Conservation (phyloP, 495 filamentous ascomycete genomes). For the Monascus purpureus region DNA sequence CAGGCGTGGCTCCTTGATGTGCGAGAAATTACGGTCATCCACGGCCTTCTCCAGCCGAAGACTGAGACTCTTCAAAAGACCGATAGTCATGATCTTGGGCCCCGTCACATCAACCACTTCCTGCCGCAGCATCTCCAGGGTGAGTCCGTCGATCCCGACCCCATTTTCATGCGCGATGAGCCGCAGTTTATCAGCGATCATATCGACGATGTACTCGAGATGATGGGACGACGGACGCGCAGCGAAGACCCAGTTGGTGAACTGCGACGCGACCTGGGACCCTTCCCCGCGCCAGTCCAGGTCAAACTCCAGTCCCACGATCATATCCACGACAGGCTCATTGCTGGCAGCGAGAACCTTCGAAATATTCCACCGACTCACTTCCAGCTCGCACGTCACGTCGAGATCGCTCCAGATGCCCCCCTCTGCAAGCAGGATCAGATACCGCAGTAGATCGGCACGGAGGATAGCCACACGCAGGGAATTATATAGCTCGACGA, state of each 20-base stretch:
- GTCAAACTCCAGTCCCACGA: slow-evolving; percentile 33
- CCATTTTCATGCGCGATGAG: slow-evolving; percentile 11
- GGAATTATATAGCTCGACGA: slow-evolving; percentile 25
- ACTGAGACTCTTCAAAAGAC: slow-evolving; percentile 18
- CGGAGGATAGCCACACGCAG: slow-evolving; percentile 33
- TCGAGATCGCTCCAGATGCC: slow-evolving; percentile 47
- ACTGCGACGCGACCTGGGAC: slow-evolving; percentile 26
- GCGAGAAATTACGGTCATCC: slow-evolving; percentile 11
- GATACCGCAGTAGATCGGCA: slow-evolving; percentile 44
- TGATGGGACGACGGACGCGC: slow-evolving; percentile 17
- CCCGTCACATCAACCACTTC: slow-evolving; percentile 30
- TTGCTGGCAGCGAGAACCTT: slow-evolving; percentile 22
- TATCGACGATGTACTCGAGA: slow-evolving; percentile 17
- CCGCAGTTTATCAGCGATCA: slow-evolving; percentile 16
- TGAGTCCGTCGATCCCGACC: slow-evolving; percentile 13
- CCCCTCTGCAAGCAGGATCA: slow-evolving; percentile 43
- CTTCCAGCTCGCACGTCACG: slow-evolving; percentile 35
- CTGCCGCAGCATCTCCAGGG: slow-evolving; percentile 12
- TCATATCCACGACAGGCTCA: slow-evolving; percentile 10
- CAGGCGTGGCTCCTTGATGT: slow-evolving; percentile 18
- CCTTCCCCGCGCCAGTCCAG: too few species aligned
- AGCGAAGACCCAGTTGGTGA: slow-evolving; percentile 28
- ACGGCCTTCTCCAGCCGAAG: slow-evolving; percentile 9
- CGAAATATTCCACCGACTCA: slow-evolving; percentile 39
- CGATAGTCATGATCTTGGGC: slow-evolving; percentile 23